Evolutionary conservation across 2,329 filamentous ascomycete genomes (phyloP), one percentile per base, ranked within the genome.

Genomic region (Colletotrichum theobromicola): DNA sequence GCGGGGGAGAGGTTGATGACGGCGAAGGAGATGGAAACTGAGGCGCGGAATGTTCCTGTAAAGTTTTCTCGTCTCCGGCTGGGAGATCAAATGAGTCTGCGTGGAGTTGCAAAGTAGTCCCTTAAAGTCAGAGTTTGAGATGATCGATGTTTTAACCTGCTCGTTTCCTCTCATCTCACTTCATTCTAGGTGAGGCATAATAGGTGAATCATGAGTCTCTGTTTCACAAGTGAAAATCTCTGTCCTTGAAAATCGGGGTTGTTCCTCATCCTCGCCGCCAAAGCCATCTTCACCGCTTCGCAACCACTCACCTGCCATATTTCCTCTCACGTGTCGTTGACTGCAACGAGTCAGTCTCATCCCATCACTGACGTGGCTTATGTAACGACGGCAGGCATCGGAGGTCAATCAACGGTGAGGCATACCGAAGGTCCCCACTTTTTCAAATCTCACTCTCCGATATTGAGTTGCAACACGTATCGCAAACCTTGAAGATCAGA

Each of bases 401-500:
- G 55, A 26, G 55, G 26, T 61, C 21, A 24, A 61, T n/a, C 18
- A 0, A 50, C n/a, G 42, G 42, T 50, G 42, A 50, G 42, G 42
- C 42, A 50, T 21, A 21, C n/a, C n/a, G n/a, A 50, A 50, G 8
- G 21, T 24, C 55, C 55, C 55, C 55, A 30, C 55, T 58, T 58
- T 30, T 28, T 30, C 55, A 18, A 26, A 58, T 58, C 55, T 58
- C 24, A 58, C 24, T 50, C 24, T 50, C 42, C 42, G 42, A 50
- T 50, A 50, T 50, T 50, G 42, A 50, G 55, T 58, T 58, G 55
- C 55, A 58, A 58, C 55, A 58, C 55, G 21, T 58, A 28, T 26
- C 55, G 55, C 16, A 58, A 30, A 58, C 28, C 24, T 28, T 28
- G 9, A 18, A 18, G 55, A 28, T 58, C 28, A n/a, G 16, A 61